Conservation (phyloP, 805 yeast species). For the Hanseniaspora hatyaiensis region DNA sequence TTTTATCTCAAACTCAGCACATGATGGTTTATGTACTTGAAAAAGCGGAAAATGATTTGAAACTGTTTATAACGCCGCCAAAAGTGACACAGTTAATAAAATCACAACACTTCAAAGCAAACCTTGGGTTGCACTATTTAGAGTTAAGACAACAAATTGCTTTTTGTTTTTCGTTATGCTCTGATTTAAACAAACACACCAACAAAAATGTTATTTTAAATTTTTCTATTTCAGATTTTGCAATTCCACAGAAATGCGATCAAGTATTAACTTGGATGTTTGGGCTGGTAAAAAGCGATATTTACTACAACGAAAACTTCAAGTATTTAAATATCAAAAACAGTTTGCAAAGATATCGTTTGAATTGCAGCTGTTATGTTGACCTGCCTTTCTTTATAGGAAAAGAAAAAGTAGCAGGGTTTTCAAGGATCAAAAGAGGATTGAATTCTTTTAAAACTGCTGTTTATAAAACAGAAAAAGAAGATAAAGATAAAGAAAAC, state of each 20-base stretch:
- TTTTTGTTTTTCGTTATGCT: conserved; percentile 48
- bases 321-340: conserved; percentile 46
- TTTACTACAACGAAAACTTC: conserved; percentile 46
- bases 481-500: background rate
- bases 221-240: conserved; percentile 53
- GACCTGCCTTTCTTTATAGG: conserved; percentile 51
- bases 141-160: conserved; percentile 43
- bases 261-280: conserved; percentile 49
- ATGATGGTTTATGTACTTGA: background rate
- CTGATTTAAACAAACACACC: conserved; percentile 30
- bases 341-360: conserved; percentile 42
- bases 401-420: conserved; percentile 29
- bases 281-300: conserved; percentile 55
- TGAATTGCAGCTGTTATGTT: conserved; percentile 64
- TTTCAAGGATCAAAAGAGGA: conserved; percentile 17
- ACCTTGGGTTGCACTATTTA: conserved; percentile 43
- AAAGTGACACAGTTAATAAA: conserved; percentile 41
- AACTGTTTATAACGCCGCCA: conserved; percentile 1
- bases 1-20: background rate
- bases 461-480: background rate
- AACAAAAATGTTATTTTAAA: conserved; percentile 45
- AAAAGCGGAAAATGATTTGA: background rate
- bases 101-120: conserved; percentile 40
- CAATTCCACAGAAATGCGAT: conserved; percentile 45
- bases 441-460: background rate